Percentiles rank a stretch among this genome's conserved stretches.
phyloP scores from a whole-genome alignment of 176 grass and related monocot species.

The Musa schizocarpa region DNA sequence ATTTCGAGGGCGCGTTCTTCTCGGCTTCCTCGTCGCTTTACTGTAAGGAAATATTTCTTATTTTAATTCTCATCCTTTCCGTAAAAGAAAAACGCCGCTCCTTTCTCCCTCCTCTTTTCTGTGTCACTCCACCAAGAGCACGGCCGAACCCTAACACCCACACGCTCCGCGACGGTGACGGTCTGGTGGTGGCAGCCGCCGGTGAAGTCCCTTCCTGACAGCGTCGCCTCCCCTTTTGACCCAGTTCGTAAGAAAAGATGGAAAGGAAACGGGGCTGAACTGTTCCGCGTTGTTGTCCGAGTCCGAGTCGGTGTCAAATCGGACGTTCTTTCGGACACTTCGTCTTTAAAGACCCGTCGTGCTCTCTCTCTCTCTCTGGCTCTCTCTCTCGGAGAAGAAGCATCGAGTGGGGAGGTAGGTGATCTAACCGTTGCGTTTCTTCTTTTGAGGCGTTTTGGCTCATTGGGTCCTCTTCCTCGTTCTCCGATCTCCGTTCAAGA shows the following conservation, averaged over 20 bases:
- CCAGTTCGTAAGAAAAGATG: background rate
- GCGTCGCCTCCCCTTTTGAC: background rate
- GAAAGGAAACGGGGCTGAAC: background rate
- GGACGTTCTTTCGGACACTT: background rate
- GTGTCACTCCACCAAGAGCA: background rate
- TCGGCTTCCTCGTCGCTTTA: constrained; percentile 1
- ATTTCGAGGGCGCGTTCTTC: background rate
- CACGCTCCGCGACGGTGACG: background rate
- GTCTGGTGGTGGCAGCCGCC: background rate
- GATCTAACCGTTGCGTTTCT: background rate
- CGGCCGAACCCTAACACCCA: background rate
- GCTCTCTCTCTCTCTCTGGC: background rate
- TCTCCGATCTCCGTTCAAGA: background rate
- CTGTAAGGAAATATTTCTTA: background rate
- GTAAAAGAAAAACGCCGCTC: background rate
- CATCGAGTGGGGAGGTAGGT: background rate
- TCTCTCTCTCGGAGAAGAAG: no score
- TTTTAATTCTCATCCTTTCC: background rate
- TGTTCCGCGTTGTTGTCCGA: background rate
- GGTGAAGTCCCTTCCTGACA: background rate
- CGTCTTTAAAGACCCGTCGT: background rate
- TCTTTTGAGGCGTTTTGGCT: background rate
- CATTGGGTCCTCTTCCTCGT: background rate
- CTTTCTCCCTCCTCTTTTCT: background rate
- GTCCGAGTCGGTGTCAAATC: background rate